Percentiles rank a stretch among this genome's conserved stretches.
Conservation (phyloP, 2,329 filamentous ascomycete genomes). For the Juglanconis oblonga region DNA sequence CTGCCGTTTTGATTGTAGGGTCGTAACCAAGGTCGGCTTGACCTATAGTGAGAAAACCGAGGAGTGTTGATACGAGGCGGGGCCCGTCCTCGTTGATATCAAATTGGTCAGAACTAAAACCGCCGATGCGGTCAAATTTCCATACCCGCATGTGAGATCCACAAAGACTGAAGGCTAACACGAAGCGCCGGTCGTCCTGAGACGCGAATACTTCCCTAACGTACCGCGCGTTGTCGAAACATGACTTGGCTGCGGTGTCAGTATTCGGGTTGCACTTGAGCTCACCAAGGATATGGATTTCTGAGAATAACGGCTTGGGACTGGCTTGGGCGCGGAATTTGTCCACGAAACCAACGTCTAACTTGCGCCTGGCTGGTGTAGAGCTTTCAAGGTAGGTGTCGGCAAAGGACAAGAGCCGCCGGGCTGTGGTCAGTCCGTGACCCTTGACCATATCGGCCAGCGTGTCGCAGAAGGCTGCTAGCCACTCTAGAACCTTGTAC, state of each 20-base stretch:
- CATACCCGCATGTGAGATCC: slow-evolving; percentile 38
- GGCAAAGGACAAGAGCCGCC: too few relatives aligned
- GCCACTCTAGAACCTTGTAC: too few relatives aligned
- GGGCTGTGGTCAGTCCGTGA: too few relatives aligned
- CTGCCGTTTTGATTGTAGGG: slow-evolving; percentile 35
- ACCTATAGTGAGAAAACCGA: too few relatives aligned
- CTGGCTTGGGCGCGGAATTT: too few relatives aligned
- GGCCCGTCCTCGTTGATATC: slow-evolving; percentile 42
- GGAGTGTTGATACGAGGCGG: slow-evolving; percentile 36
- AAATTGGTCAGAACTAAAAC: slow-evolving; percentile 41
- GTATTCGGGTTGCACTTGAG: slow-evolving; percentile 43
- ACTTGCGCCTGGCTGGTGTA: too few relatives aligned
- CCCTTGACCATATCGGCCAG: too few relatives aligned
- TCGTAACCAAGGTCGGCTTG: slow-evolving; percentile 44
- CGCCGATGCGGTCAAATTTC: slow-evolving; percentile 45
- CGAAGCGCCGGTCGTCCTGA: slow-evolving; percentile 36
- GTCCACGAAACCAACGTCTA: too few relatives aligned
- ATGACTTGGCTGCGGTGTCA: slow-evolving; percentile 35
- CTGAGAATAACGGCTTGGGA: too few relatives aligned
- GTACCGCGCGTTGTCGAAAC: too few relatives aligned
- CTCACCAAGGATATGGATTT: slow-evolving; percentile 42
- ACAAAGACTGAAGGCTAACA: slow-evolving; percentile 40
- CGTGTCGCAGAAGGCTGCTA: too few relatives aligned
- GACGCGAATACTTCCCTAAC: slow-evolving; percentile 37
- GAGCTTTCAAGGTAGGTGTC: too few relatives aligned